Evolutionary conservation across 257 asterid species (phyloP), one percentile per base, ranked within the genome.

Genomic region (Solanum paucissectum): DNA sequence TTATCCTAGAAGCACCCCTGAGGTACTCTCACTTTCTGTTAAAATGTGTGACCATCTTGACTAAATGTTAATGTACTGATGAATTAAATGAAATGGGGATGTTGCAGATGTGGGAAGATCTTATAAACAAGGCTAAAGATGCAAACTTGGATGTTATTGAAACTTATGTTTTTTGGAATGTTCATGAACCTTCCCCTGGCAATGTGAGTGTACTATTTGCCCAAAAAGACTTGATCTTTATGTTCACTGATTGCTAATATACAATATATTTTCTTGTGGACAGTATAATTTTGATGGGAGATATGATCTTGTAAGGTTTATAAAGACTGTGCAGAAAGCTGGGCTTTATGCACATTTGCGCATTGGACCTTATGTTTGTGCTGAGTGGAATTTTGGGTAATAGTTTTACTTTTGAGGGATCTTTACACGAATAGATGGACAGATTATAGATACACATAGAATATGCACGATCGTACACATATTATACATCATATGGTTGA

Each of bases 381-480:
- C 95, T 77, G 98, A 94, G 83, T 94, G 98, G 98, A 94, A 94
- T 86, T 94, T 90, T 83, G 98, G 98, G 98, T 94, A 91, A 89
- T 68, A 71, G 62, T 16, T 44, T 14, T 33, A 64, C 72, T 64
- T 64, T 64, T 25, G 7, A 64, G 25, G 73, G 36, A 66, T 3
- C 20, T 29, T 29, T 69, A 69, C 75, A 29, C 23, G 38, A 68
- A 69, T 69, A 14, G 76, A 34, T 3, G 38, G 11, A 69, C 8
- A 29, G n/a, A 69, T 69, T 13, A 68, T 27, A 49, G 60, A 49
- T 49, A 16, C 60, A 66, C 36, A 12, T 32, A 27, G 20, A 69
- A 29, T 29, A 13, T 69, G 36, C 38, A 7, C 6, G 40, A 69
- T 13, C 76, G 9, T 69, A 69, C 38, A 69, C n/a, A 32, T 69